Base-by-base conservation (phyloP, 2,329 filamentous ascomycete genomes). In the Cadophora luteo-olivacea region DNA sequence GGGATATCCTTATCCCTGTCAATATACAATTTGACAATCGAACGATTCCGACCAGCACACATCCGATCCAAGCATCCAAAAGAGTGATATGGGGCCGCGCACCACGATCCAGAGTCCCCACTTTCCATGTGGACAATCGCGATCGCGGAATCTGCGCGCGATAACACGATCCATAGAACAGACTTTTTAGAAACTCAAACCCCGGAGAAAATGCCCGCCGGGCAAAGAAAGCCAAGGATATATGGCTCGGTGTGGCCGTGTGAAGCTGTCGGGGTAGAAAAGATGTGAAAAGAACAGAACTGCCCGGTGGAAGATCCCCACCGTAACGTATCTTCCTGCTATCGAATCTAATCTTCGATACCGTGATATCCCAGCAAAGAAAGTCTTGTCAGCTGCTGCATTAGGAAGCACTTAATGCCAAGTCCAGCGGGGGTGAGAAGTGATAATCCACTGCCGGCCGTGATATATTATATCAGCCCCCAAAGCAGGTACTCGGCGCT, bases 391-490 rank as follows among this genome's bases (percentile, higher is more conserved):
- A 19, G 22, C 22, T 38, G 33, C 57, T 60, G 11, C 8, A 41
- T 45, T 41, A 45, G 57, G 57, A 45, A 60, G 33, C 36, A 41
- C 12, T 8, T 1, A 45, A 14, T 24, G 55, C 33, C 55, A 58
- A 22, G 55, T 36, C 22, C 3, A 49, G 45, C 45, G 22, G 33
- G 57, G n/a, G 12, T 25, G 22, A 25, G 57, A 60, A 49, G 45
- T 16, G 41, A 19, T 7, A 49, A 25, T 41, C 57, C 33, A 60
- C 33, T 60, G 57, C 57, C 57, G 57, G 36, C 36, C 36, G 57
- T 16, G 11, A 60, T 22, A 49, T 6, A 49, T 4, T 49, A 11
- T 3, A 19, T 60, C 57, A 45, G 22, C 22, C 22, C 36, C 36
- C 36, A 38, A 29, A 16, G 36, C 25, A 55, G 52, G 51, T 19